phyloP scores from a whole-genome alignment of 164 flowering plant species.

The Kingdonia uniflora region DNA sequence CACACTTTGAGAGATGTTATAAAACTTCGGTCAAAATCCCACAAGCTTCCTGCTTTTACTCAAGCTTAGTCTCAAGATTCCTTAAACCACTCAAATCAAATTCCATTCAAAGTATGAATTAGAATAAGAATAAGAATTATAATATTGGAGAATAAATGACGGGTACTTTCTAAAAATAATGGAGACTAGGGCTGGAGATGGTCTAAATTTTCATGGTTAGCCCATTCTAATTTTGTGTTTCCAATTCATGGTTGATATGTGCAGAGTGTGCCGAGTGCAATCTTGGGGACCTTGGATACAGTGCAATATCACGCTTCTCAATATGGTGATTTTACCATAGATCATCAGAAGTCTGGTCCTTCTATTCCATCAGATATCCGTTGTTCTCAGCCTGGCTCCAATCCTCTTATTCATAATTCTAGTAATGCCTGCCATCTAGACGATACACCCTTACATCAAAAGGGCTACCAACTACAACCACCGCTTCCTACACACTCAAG shows the following conservation, averaged over 20 bases:
- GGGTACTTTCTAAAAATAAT: no score
- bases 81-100: no score
- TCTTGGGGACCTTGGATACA: slow-evolving; percentile 21
- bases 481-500: slow-evolving; percentile 61
- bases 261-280: slow-evolving; percentile 37
- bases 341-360: slow-evolving; percentile 27
- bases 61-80: no score
- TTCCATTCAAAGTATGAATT: no score
- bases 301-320: slow-evolving; percentile 28
- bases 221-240: no score
- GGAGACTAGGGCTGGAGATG: no score
- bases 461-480: slow-evolving; percentile 47
- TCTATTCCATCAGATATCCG: slow-evolving; percentile 20
- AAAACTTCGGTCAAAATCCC: no score
- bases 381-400: slow-evolving; percentile 18
- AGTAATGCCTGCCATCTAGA: slow-evolving; percentile 27
- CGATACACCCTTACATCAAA: slow-evolving; percentile 26
- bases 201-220: no score
- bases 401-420: slow-evolving; percentile 20
- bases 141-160: no score
- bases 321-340: slow-evolving; percentile 26
- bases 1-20: no score
- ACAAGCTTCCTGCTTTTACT: no score
- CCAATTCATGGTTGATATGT: neutral
- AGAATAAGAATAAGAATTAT: no score